Evolutionary conservation across 345 rosid genomes (phyloP).

Genomic region (Eucalyptus cloeziana): DNA sequence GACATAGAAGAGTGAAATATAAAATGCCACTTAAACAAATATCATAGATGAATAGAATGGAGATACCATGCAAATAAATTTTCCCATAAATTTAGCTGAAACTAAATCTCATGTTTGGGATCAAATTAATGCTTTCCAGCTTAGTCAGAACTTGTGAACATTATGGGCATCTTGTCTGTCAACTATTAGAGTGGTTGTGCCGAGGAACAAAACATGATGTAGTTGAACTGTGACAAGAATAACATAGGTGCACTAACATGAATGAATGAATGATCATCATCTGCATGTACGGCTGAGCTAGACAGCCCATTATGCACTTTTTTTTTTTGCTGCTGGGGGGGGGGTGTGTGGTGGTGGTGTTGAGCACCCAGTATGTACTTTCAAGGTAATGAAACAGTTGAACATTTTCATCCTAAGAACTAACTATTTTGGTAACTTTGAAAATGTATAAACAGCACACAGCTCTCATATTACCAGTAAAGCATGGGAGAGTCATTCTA

Average conservation of each 20-base stretch:
- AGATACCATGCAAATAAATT: background rate
- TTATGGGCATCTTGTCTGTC: background rate
- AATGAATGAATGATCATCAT: background rate
- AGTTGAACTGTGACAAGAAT: background rate
- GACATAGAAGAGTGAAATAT: background rate
- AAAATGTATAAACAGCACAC: background rate
- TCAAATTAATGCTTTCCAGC: background rate
- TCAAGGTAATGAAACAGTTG: background rate
- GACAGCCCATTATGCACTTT: background rate
- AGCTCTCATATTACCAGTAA: background rate
- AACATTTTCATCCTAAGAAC: background rate
- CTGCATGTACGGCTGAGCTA: background rate
- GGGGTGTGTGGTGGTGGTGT: background rate
- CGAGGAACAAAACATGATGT: background rate
- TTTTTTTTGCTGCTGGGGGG: background rate
- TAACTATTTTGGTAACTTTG: background rate
- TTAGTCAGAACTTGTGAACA: background rate
- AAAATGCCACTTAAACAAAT: background rate
- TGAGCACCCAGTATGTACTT: background rate
- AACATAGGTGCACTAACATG: background rate
- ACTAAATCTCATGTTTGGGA: background rate
- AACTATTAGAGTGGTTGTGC: background rate
- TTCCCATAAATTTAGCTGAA: background rate
- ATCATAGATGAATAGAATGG: background rate
- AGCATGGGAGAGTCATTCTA: background rate